Conservation (phyloP, 1,139 yeast species). For the Protomyces inundatus region DNA sequence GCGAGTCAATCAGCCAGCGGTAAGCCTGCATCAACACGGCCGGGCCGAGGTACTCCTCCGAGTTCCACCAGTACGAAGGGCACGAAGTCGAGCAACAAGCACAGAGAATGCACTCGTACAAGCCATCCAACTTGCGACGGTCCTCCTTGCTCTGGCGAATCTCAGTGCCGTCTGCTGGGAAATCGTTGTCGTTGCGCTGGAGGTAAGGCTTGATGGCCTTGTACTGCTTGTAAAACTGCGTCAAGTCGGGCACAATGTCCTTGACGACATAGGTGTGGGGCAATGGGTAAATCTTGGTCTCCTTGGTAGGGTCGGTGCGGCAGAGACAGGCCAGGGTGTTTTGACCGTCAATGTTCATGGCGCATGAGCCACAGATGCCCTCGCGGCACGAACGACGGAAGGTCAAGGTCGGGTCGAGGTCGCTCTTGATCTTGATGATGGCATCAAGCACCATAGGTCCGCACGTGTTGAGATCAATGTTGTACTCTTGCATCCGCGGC, state of each 20-base stretch:
- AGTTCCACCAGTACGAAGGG: conserved; percentile 99
- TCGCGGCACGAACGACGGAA: conserved; percentile 99
- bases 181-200: conserved; percentile 57
- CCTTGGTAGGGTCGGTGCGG: conserved; percentile 72
- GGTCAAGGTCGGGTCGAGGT: conserved; percentile 90
- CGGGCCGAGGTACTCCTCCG: conserved; percentile 96
- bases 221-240: conserved; percentile 96
- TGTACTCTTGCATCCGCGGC: conserved; percentile 78
- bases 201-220: conserved; percentile 95
- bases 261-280: conserved; percentile 98
- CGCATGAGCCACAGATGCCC: conserved; percentile 99
- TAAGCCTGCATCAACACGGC: conserved; percentile 98
- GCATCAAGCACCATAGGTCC: conserved; percentile 99
- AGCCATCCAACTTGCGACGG: conserved; percentile 93
- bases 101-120: conserved; percentile 95
- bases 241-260: conserved; percentile 95
- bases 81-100: conserved; percentile 99
- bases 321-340: conserved; percentile 96
- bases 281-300: conserved; percentile 84
- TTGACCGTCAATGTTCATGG: conserved; percentile 97
- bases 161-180: conserved; percentile 87
- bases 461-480: conserved; percentile 79
- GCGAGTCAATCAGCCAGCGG: conserved; percentile 95
- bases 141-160: conserved; percentile 86
- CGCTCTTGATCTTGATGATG: conserved; percentile 85